A percentile compares a stretch with the other conserved stretches of the same genome.
Evolutionary conservation across 345 rosid genomes (phyloP).

Genomic region (Excoecaria cochinchinensis): DNA sequence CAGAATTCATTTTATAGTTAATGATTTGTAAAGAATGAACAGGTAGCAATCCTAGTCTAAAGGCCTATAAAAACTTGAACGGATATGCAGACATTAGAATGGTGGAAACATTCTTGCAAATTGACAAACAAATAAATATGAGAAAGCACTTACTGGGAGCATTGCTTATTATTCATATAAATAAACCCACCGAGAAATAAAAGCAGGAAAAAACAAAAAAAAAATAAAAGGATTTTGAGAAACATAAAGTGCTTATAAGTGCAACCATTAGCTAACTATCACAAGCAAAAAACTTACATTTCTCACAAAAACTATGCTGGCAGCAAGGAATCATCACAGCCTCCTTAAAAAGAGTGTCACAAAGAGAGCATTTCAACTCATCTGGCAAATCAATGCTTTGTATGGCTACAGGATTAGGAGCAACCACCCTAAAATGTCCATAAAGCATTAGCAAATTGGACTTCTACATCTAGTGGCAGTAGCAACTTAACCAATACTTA

Average conservation of each 20-base stretch:
- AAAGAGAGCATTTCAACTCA: conserved; percentile 47
- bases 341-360: conserved; percentile 38
- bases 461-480: background rate
- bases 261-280: background rate
- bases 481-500: conserved; percentile 17
- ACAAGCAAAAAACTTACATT: conserved; percentile 37
- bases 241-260: background rate
- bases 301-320: conserved; percentile 55
- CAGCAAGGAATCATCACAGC: conserved; percentile 66
- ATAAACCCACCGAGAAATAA: background rate
- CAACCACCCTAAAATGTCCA: conserved; percentile 22
- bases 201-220: background rate
- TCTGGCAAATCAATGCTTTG: conserved; percentile 35
- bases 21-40: background rate
- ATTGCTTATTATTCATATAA: background rate
- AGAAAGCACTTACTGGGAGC: background rate
- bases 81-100: background rate
- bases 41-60: background rate
- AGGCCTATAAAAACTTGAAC: background rate
- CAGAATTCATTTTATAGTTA: conserved; percentile 2
- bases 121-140: background rate
- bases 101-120: background rate
- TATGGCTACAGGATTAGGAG: conserved; percentile 19
- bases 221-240: background rate
- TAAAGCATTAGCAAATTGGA: conserved; percentile 1